phyloP scores from a whole-genome alignment of 768 basidiomycete genomes.

The Gymnopilus junonius region DNA sequence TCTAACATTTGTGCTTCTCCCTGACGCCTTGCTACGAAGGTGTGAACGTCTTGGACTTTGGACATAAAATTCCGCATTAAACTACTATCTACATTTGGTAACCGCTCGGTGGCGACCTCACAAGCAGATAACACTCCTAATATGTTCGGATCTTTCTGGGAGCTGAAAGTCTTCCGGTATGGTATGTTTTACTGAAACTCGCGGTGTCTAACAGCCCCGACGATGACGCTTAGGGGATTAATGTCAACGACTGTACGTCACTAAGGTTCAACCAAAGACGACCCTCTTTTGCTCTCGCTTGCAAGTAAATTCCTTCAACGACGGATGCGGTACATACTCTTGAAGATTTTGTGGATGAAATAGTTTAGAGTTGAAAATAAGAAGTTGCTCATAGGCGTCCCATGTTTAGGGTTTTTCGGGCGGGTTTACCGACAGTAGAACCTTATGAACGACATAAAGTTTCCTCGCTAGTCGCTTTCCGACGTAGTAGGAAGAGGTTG shows the following conservation, averaged over 20 bases:
- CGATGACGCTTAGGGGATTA: background rate
- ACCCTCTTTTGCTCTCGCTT: background rate
- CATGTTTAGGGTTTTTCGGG: background rate
- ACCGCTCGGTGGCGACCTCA: background rate
- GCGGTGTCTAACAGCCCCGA: background rate
- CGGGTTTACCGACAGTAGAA: background rate
- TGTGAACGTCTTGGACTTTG: background rate
- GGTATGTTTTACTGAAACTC: background rate
- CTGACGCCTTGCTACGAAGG: background rate
- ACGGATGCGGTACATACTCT: slow-evolving; percentile 6
- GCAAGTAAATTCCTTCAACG: background rate
- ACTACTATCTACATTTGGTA: background rate
- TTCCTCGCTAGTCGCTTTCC: background rate
- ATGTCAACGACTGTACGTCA: background rate
- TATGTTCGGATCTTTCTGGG: background rate
- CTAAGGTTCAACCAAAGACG: background rate
- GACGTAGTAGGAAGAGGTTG: background rate
- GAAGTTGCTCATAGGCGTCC: background rate
- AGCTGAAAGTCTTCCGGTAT: background rate
- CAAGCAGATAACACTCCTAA: slow-evolving; percentile 2
- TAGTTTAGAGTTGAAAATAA: background rate
- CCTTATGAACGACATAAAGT: background rate
- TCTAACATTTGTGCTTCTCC: background rate
- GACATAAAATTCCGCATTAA: background rate
- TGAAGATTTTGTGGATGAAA: background rate